These are phyloP conservation scores for Picochlorum sp. DNA, from an alignment of 139 green algal genomes.

Conservation along the genomic window DNA sequence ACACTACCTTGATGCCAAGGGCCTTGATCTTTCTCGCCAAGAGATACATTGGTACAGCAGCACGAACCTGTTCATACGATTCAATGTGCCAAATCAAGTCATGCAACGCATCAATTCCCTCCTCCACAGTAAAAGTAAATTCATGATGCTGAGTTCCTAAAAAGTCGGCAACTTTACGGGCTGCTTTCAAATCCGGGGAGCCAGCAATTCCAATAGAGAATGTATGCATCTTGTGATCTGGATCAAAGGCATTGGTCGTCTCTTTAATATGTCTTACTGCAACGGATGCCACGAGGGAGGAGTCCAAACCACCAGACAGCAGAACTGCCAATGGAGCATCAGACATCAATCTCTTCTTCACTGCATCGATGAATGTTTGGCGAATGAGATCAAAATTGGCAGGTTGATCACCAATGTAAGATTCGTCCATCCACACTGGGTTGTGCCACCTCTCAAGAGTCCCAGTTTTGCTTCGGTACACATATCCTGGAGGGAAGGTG, in stretches of 20 bases:
- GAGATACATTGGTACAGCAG: slow-evolving; percentile 94
- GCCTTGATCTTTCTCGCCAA: slow-evolving; percentile 94
- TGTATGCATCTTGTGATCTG: slow-evolving; percentile 63
- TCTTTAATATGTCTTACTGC: slow-evolving; percentile 56
- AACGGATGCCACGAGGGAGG: slow-evolving; percentile 80
- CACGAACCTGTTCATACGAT: slow-evolving; percentile 81
- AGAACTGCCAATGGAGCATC: slow-evolving; percentile 92
- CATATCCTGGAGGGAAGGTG: slow-evolving; percentile 74
- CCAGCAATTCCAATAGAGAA: slow-evolving; percentile 87
- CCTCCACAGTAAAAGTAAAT: slow-evolving; percentile 92
- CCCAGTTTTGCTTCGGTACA: slow-evolving; percentile 68
- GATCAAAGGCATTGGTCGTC: slow-evolving; percentile 41
- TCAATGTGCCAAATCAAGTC: slow-evolving; percentile 96
- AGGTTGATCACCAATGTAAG: slow-evolving; percentile 27
- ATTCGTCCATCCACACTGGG: slow-evolving; percentile 55
- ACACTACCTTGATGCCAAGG: slow-evolving; percentile 89
- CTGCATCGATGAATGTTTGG: slow-evolving; percentile 63
- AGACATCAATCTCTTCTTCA: slow-evolving; percentile 92
- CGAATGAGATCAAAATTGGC: slow-evolving; percentile 39
- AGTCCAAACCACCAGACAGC: slow-evolving; percentile 93
- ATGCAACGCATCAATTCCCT: slow-evolving; percentile 87
- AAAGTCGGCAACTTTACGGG: slow-evolving; percentile 76
- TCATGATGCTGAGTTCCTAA: slow-evolving; percentile 94
- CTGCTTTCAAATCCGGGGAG: slow-evolving; percentile 88
- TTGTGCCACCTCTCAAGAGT: slow-evolving; percentile 78